Evolutionary conservation across 139 green algal genomes (phyloP).

Genomic region (Chlamydomonas eustigma): DNA sequence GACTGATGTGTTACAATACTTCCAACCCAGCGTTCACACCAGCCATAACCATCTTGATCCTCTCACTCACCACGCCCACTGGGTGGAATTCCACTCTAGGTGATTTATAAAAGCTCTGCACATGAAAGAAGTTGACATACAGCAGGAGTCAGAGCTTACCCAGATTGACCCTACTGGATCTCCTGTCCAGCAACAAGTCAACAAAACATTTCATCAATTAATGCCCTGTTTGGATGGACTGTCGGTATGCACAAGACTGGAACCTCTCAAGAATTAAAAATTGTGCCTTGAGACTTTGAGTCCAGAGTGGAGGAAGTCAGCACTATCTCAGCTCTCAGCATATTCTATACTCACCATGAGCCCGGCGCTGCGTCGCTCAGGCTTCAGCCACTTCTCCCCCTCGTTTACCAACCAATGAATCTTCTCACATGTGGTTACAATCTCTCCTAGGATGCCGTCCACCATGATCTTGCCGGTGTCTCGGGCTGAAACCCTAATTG

Average conservation of each 20-base stretch:
- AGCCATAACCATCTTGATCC: no score
- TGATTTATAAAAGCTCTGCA: constrained; percentile 92
- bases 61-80: constrained; percentile 81
- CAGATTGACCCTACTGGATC: no score
- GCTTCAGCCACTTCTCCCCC: constrained; percentile 74
- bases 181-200: no score
- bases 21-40: no score
- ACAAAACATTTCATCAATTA: no score
- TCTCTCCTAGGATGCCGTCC: constrained; percentile 92
- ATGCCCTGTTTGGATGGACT: no score
- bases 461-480: constrained; percentile 94
- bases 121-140: background rate
- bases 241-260: no score
- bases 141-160: background rate
- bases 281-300: no score
- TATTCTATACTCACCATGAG: constrained; percentile 80
- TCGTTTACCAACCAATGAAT: constrained; percentile 88
- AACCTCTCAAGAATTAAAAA: no score
- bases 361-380: constrained; percentile 72
- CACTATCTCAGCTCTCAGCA: no score
- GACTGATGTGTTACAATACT: no score
- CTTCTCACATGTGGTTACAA: constrained; percentile 96
- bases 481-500: constrained; percentile 76
- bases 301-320: no score
- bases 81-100: constrained; percentile 89